A percentile compares a stretch with the other conserved stretches of the same genome.
Conservation (phyloP, 208 protist genomes). For the Naegleria lovaniensis region DNA sequence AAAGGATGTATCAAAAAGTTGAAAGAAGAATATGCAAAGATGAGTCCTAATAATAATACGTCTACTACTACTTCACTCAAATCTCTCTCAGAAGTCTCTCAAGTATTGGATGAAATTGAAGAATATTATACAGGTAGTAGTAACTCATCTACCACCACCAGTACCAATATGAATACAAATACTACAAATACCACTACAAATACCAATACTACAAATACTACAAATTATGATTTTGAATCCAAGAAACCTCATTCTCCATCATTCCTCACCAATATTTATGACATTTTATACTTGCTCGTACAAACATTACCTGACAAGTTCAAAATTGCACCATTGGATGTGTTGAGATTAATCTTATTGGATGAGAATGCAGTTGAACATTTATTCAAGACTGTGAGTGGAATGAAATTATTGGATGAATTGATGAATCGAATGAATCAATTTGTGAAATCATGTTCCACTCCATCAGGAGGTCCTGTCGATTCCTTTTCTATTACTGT, state of each 20-base stretch:
- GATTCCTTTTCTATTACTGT: not conserved
- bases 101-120: too few relatives aligned
- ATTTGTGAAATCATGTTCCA: too few relatives aligned
- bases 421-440: not conserved
- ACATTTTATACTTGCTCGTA: not conserved
- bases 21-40: not conserved
- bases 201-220: not conserved
- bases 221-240: not conserved
- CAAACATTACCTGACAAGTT: not conserved
- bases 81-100: too few relatives aligned
- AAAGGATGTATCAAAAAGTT: not conserved
- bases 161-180: not conserved
- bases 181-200: not conserved
- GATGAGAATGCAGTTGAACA: not conserved
- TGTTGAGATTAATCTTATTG: not conserved
- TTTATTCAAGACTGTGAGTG: not conserved
- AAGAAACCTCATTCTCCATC: too few relatives aligned
- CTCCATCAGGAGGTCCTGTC: too few relatives aligned
- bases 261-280: too few relatives aligned
- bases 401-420: too few relatives aligned
- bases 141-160: too few relatives aligned
- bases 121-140: too few relatives aligned
- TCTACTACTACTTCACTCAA: too few relatives aligned
- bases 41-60: too few relatives aligned
- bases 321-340: not conserved